phyloP scores from a whole-genome alignment of 2,329 filamentous ascomycete species.

The Thelonectria rubi region DNA sequence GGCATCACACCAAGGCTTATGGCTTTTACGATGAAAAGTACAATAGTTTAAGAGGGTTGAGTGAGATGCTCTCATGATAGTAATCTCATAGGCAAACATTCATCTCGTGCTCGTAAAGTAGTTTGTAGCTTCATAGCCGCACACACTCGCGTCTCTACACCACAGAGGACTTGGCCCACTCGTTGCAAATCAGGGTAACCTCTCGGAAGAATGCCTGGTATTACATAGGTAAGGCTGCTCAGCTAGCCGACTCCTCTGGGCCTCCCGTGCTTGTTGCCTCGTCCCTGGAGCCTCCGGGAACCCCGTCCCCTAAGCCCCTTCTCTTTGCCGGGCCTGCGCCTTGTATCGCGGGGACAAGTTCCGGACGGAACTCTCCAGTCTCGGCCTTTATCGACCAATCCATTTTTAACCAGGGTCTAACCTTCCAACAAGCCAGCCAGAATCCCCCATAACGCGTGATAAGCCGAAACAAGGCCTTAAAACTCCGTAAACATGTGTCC shows the following conservation, averaged over 20 bases:
- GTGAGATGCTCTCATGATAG: too few species aligned
- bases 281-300: not conserved
- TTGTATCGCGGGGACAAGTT: not conserved
- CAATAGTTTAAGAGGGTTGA: too few species aligned
- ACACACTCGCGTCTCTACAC: not conserved
- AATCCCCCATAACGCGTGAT: conserved; percentile 16
- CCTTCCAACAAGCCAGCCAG: conserved; percentile 34
- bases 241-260: conserved; percentile 29
- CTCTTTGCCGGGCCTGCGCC: not conserved
- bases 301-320: not conserved
- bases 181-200: not conserved
- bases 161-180: not conserved
- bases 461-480: conserved; percentile 51
- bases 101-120: too few species aligned
- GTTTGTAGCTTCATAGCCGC: too few species aligned
- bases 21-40: too few species aligned
- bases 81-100: too few species aligned
- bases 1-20: too few species aligned
- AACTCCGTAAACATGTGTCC: conserved; percentile 82
- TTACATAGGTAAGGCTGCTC: conserved; percentile 29
- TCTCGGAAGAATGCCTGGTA: conserved; percentile 4
- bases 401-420: conserved; percentile 18
- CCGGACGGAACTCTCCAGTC: not conserved
- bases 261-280: conserved; percentile 17
- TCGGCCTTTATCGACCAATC: conserved; percentile 7